Base-by-base conservation (phyloP, 352 stramenopile genomes). In the Aphanomyces stellatus region DNA sequence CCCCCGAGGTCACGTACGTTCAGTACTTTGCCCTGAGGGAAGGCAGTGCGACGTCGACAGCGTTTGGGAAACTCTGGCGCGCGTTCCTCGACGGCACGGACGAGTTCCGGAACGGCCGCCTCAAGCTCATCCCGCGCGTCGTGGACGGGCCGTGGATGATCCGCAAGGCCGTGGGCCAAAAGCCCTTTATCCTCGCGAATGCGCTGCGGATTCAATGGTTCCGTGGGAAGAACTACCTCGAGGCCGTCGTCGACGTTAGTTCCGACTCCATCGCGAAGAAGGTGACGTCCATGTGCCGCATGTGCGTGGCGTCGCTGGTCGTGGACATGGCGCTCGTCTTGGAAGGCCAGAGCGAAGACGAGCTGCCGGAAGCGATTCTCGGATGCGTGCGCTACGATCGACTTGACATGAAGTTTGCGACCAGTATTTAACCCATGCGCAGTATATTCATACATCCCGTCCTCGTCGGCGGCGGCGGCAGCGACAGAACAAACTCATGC, bases 291-390 rank as follows among this genome's bases (percentile, higher is more conserved):
- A 75, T 95, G 30, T 89, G 81, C 30, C 82, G 82, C 22, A 88
- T 78, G 28, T 78, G 89, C 53, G 84, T 76, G 30, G 82, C 79
- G 33, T 71, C 72, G 0, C 74, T 95, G 13, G 83, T 80, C 31
- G 79, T 91, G 2, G 81, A 93, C 65, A 88, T 95, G 55, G 86
- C 79, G 30, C 90, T 91, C 62, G 84, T 95, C 27, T 55, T 93
- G 27, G 86, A 95, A 68, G 86, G 80, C n/a, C 69, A 78, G 43
- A 69, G 76, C 30, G 78, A 90, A 56, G 67, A 69, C 2, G 86
- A 95, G 53, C 76, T 95, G 17, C 86, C 86, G 0, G 86, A 95
- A 59, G 74, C 79, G n/a, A 71, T 95, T n/a, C 71, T 95, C 28
- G 74, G 80, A 24, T 91, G 83, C 66, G 78, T 93, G 31, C 74